A percentile compares a stretch with the other conserved stretches of the same genome.
Evolutionary conservation across 2,329 filamentous ascomycete genomes (phyloP).

Genomic region (Apiospora arundinis): DNA sequence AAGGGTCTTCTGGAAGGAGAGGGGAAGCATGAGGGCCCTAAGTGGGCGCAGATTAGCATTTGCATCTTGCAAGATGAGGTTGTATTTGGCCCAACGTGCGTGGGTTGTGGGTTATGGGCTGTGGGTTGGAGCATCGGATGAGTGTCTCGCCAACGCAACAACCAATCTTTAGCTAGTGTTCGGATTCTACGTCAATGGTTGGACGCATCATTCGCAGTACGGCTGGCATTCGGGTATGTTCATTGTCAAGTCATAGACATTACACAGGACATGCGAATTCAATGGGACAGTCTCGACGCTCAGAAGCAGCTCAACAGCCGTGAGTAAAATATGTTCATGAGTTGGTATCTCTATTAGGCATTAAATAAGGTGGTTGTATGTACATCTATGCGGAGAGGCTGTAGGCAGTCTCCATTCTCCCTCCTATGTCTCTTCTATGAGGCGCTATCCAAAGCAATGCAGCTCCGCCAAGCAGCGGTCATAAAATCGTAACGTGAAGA

Average conservation of each 20-base stretch:
- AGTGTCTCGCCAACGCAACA: neutral
- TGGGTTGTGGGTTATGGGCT: neutral
- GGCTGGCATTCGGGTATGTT: no score
- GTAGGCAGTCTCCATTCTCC: neutral
- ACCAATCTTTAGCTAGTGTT: neutral
- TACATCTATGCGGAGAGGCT: slow-evolving; percentile 9
- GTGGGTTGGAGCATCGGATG: neutral
- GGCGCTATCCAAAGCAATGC: slow-evolving; percentile 11
- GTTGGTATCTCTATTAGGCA: neutral
- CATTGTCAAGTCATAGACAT: no score
- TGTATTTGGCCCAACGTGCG: neutral
- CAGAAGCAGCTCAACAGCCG: neutral
- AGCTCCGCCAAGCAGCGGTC: slow-evolving; percentile 15
- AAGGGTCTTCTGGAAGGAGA: neutral
- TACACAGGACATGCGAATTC: no score
- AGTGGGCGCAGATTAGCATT: neutral
- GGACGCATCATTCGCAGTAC: no score
- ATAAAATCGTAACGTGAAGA: neutral
- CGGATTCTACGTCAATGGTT: no score
- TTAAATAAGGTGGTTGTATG: neutral
- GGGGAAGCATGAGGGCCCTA: neutral
- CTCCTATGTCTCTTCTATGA: slow-evolving; percentile 6
- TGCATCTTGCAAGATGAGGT: neutral
- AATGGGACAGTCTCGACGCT: neutral
- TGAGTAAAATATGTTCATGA: neutral